Conservation (phyloP, 129 eudicot genomes). For the Escallonia herrerae region DNA sequence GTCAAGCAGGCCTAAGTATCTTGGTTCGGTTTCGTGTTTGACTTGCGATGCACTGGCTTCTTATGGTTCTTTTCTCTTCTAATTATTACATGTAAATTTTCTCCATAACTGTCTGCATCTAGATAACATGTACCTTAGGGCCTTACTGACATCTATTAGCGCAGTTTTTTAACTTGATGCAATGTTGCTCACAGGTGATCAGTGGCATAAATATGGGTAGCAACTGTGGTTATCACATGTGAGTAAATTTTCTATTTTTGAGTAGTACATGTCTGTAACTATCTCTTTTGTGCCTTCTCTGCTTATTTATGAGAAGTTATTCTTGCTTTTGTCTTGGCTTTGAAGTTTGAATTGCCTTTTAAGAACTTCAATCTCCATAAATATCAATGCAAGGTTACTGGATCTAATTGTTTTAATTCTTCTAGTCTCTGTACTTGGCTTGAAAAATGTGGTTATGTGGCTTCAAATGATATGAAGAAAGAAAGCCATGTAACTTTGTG, state of each 20-base stretch:
- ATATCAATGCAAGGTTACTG: background rate
- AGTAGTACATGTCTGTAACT: background rate
- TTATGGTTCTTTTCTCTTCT: background rate
- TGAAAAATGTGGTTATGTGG: background rate
- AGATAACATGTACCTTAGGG: background rate
- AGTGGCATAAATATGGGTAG: conserved; percentile 96
- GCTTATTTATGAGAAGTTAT: background rate
- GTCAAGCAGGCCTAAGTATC: no score
- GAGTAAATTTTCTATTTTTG: conserved; percentile 10
- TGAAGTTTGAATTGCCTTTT: background rate
- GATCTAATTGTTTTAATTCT: background rate
- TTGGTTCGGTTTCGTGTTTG: background rate
- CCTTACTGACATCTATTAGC: background rate
- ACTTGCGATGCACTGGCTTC: background rate
- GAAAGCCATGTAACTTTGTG: background rate
- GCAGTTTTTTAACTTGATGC: background rate
- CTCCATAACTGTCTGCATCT: background rate
- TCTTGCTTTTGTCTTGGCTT: no score
- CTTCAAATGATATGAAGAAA: background rate
- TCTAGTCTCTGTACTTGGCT: background rate
- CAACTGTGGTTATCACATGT: conserved; percentile 92
- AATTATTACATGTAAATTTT: background rate
- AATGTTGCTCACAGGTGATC: conserved; percentile 51
- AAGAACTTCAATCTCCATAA: background rate
- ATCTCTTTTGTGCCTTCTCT: conserved; percentile 1